A percentile compares a stretch with the other conserved stretches of the same genome.
Conservation (phyloP, 73 alveolate species). For the Paramecium sonneborni region DNA sequence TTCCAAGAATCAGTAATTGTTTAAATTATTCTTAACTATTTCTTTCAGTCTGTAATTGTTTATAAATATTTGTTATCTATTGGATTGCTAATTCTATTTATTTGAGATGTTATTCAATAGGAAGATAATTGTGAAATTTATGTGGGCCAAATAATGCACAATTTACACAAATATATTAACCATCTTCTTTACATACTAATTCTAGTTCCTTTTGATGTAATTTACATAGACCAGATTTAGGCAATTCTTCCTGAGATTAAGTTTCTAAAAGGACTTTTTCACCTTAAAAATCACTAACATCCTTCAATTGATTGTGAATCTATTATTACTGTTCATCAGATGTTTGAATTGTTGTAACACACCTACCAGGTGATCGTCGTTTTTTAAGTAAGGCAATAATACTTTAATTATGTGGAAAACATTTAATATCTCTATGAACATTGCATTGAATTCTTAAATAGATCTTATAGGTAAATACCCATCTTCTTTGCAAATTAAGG, state of each 20-base stretch:
- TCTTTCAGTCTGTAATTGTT: background rate
- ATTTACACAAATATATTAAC: conserved; percentile 82
- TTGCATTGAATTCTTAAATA: background rate
- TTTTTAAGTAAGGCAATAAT: background rate
- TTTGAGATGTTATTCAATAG: conserved; percentile 73
- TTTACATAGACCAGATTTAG: background rate
- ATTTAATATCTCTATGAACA: background rate
- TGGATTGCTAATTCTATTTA: conserved; percentile 75
- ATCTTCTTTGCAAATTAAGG: conserved; percentile 18
- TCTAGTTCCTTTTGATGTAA: conserved; percentile 74
- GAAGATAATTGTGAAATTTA: conserved; percentile 82
- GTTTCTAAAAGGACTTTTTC: background rate
- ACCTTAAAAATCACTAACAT: conserved; percentile 8
- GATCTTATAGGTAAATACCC: background rate
- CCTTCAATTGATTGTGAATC: background rate
- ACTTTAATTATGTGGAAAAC: background rate
- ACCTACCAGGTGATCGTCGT: background rate
- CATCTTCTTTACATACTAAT: conserved; percentile 85
- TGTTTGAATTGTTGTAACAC: background rate
- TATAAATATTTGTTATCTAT: background rate
- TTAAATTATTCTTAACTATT: background rate
- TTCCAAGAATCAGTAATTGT: background rate
- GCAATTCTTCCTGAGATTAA: background rate
- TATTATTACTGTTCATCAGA: background rate
- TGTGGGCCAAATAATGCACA: conserved; percentile 91